A percentile compares a stretch with the other conserved stretches of the same genome.
Conservation (phyloP, 192 early-diverging fungal genomes). For the Pilaira anomala region DNA sequence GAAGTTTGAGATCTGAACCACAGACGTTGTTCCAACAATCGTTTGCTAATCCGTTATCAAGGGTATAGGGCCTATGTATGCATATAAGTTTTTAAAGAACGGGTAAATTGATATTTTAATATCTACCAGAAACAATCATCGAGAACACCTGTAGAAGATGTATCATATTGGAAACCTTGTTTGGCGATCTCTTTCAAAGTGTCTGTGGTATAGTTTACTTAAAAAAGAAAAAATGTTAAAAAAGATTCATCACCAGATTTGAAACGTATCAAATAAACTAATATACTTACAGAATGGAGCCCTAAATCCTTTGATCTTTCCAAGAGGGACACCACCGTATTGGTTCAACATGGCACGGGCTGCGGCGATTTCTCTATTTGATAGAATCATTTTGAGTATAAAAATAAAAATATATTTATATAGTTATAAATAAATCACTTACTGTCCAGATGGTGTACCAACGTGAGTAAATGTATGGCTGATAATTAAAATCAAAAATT, state of each 20-base stretch:
- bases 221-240: not conserved
- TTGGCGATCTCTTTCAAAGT: slow-evolving; percentile 44
- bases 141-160: slow-evolving; percentile 44
- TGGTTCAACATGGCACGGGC: slow-evolving; percentile 42
- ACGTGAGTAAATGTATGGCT: slow-evolving; percentile 40
- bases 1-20: slow-evolving; percentile 33
- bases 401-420: not conserved
- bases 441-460: slow-evolving; percentile 37
- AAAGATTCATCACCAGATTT: not conserved
- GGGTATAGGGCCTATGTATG: slow-evolving; percentile 54
- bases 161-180: slow-evolving; percentile 55
- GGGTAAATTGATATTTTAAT: too few relatives aligned
- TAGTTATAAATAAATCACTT: slow-evolving; percentile 14
- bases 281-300: slow-evolving; percentile 50
- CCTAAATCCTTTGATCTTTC: slow-evolving; percentile 60
- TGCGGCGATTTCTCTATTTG: slow-evolving; percentile 42
- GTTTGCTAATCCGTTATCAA: slow-evolving; percentile 61
- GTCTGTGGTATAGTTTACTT: slow-evolving; percentile 46
- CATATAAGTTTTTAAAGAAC: not conserved
- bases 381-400: slow-evolving; percentile 1
- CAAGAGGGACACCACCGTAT: slow-evolving; percentile 57
- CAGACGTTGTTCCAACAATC: slow-evolving; percentile 58
- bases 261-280: not conserved
- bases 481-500: slow-evolving; percentile 2
- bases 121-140: slow-evolving; percentile 51